These are phyloP conservation scores for Tuber calosporum DNA, from an alignment of 495 filamentous ascomycete species.

Conservation along the genomic window DNA sequence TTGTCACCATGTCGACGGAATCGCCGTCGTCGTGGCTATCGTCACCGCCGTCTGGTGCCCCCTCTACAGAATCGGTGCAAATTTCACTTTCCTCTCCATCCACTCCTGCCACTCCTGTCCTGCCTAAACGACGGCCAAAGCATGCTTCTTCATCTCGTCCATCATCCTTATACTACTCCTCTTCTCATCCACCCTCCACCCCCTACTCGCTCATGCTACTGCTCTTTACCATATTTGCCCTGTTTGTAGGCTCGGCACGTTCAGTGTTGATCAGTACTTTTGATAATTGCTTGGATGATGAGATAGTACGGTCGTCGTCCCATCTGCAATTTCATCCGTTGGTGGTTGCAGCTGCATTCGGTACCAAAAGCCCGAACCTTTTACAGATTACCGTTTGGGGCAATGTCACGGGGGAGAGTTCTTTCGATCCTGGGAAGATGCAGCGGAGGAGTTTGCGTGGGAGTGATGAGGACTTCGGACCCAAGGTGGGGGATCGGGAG, in stretches of 20 bases:
- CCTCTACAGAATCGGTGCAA: conserved; percentile 12
- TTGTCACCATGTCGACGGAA: conserved; percentile 5
- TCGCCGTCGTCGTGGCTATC: conserved; percentile 16
- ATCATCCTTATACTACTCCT: conserved; percentile 24
- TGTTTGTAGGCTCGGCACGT: conserved; percentile 33
- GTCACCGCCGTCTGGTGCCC: conserved; percentile 17
- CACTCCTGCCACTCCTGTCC: neutral
- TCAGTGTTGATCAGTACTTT: conserved; percentile 61
- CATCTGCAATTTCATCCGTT: conserved; percentile 76
- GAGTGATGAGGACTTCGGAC: conserved; percentile 10
- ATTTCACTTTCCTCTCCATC: neutral
- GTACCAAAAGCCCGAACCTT: conserved; percentile 51
- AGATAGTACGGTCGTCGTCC: conserved; percentile 48
- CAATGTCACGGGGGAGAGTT: conserved; percentile 63
- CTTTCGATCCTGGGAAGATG: conserved; percentile 2
- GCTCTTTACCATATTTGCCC: conserved; percentile 20
- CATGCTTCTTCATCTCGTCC: conserved; percentile 2
- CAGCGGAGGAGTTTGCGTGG: conserved; percentile 17
- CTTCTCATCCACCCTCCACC: neutral
- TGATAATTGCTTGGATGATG: conserved; percentile 69
- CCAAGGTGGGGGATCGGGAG: neutral
- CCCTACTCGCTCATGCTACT: conserved; percentile 1
- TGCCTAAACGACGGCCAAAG: conserved; percentile 31
- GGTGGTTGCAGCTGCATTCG: conserved; percentile 64
- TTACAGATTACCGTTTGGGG: conserved; percentile 79